Evolutionary conservation across 768 basidiomycete species (phyloP), one percentile per base, ranked within the genome.

Genomic region (Phaeotremella skinneri): DNA sequence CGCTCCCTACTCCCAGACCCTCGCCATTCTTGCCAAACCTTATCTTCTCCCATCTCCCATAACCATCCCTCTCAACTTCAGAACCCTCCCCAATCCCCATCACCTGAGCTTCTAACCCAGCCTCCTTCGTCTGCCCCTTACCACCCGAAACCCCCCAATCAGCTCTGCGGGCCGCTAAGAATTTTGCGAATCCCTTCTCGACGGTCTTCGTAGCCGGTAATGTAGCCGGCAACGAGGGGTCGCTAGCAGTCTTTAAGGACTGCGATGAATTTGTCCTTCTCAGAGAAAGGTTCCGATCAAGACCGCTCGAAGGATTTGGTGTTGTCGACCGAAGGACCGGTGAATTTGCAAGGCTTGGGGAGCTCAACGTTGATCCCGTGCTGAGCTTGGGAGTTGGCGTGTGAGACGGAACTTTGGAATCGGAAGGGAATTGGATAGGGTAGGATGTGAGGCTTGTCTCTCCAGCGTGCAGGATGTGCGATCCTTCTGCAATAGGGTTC

Each of bases 41-140:
- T 3, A 74, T 54, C 29, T 45, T 49, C 7, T 6, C 42, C 72
- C 72, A 74, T 4, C 42, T 51, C 0, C 62, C 65, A 54, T 57
- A 61, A 14, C 67, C 68, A 52, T 69, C 62, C 39, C 67, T 51
- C 34, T 70, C 66, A 0, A 70, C 59, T 32, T 73, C 72, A 21
- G 45, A 52, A 1, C 69, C 69, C 50, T 69, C 69, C 13, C 67
- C 69, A 1, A 74, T 42, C 2, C 61, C 62, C 2, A 63, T 45
- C 2, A 4, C 32, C 29, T 37, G 37, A 11, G 55, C 61, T 21
- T 57, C 65, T 2, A n/a, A 29, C 13, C 49, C 42, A 1, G 55
- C 54, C 39, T 58, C 59, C 32, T 37, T 52, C 7, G 20, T 6
- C 42, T 58, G 43, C 27, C 21, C 32, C 47, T 58, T 57, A 3